Base-by-base conservation (phyloP, 768 basidiomycete genomes). In the Boletus rubescentipes region DNA sequence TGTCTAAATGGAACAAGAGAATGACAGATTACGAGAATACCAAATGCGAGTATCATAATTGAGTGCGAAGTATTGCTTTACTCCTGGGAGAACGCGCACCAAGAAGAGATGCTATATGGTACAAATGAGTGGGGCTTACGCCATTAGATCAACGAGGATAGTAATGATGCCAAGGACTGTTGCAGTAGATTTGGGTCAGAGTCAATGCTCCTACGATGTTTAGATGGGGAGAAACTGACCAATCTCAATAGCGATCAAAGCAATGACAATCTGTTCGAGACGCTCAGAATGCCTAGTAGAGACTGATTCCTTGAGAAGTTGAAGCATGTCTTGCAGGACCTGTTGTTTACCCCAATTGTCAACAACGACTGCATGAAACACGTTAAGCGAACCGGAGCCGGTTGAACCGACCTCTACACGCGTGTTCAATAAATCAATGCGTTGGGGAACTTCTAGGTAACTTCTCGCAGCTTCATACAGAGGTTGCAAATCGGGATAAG, bases 291-390 rank as follows among this genome's bases (percentile, higher is more conserved):
- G 93, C 62, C 86, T 84, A 60, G 86, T 93, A 26, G 91, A 91
- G 23, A 96, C 94, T 11, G 91, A 91, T 72, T 97, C 95, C 71
- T 98, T 98, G 48, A 98, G 75, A 47, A 98, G 81, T 66, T 93
- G 89, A 11, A 98, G 82, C 91, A 98, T 96, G 70, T 98, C 95
- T 78, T 98, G 95, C 34, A 98, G 73, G 46, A 98, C 91, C 91
- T 94, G 60, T 34, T 41, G 9, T 23, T 37, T 34, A 26, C 21
- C 36, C 40, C 37, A 5, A 14, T 31, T 7, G 42, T 59, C 40
- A 66, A 40, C 44, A 18, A 37, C 41, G 5, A 42, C 9, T 46
- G 40, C 30, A 44, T 42, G 21, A 39, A 34, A 8, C 36, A 18
- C n/a, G 23, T 29, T 29, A 39, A 38, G 21, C 32, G 46, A 54